Evolutionary conservation across 164 flowering plant genomes (phyloP).

Genomic region (Santalum album): DNA sequence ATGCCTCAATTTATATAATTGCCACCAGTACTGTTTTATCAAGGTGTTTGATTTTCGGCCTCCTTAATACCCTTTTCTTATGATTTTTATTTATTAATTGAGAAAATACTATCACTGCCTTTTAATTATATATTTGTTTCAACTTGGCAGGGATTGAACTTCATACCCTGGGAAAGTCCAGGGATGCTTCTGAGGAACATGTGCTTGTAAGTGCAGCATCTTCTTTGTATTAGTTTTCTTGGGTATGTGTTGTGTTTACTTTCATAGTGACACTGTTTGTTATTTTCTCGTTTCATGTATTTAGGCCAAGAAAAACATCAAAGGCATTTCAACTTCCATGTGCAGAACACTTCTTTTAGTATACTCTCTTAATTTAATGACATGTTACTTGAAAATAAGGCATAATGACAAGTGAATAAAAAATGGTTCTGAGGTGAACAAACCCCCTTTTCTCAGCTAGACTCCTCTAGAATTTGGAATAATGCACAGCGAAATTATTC

Average conservation of each 20-base stretch:
- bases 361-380: slow-evolving; percentile 92
- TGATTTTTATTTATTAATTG: too few species aligned
- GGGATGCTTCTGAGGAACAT: slow-evolving; percentile 68
- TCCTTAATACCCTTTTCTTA: too few species aligned
- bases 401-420: slow-evolving; percentile 76
- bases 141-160: slow-evolving; percentile 68
- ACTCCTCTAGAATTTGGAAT: too few species aligned
- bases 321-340: slow-evolving; percentile 42
- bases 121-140: neutral
- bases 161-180: slow-evolving; percentile 65
- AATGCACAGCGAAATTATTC: too few species aligned
- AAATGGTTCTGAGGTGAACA: slow-evolving; percentile 89
- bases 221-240: neutral
- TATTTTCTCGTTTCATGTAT: slow-evolving; percentile 3
- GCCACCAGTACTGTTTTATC: too few species aligned
- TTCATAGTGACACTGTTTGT: neutral
- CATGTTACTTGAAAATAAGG: slow-evolving; percentile 80
- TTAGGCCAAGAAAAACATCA: slow-evolving; percentile 79
- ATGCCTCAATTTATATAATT: too few species aligned
- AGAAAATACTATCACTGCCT: too few species aligned
- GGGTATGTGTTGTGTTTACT: neutral
- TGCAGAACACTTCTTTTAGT: slow-evolving; percentile 49
- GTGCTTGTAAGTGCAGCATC: slow-evolving; percentile 45
- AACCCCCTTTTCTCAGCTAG: neutral
- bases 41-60: too few species aligned